Evolutionary conservation across 805 yeast genomes (phyloP).

Genomic region (Hanseniaspora nectarophila): DNA sequence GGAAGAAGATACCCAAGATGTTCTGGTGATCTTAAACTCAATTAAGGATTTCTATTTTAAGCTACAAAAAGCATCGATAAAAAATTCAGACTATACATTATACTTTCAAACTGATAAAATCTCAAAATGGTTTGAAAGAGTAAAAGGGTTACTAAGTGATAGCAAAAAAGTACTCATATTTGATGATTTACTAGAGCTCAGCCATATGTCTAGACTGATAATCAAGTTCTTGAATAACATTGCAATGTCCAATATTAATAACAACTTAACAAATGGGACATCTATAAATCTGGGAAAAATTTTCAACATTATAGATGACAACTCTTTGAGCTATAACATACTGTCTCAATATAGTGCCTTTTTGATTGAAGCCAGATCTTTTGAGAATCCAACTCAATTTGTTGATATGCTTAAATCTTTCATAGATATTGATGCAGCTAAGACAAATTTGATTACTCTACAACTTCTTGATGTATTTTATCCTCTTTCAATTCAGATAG

Average conservation of each 20-base stretch:
- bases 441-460: neutral
- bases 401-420: neutral
- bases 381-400: neutral
- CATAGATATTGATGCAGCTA: neutral
- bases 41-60: neutral
- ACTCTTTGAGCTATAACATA: neutral
- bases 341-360: neutral
- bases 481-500: neutral
- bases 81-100: neutral
- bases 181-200: neutral
- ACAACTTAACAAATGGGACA: neutral
- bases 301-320: slow-evolving; percentile 3
- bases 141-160: neutral
- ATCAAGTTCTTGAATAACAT: slow-evolving; percentile 3
- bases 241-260: neutral
- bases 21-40: neutral
- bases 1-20: neutral
- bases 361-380: neutral
- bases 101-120: neutral
- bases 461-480: neutral
- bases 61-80: neutral
- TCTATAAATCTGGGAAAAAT: neutral
- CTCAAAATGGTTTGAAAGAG: neutral
- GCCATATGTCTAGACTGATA: neutral
- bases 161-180: neutral